A percentile compares a stretch with the other conserved stretches of the same genome.
Evolutionary conservation across 225 moss, liverwort and hornwort species (phyloP).

Genomic region (Anthoceros angustus): DNA sequence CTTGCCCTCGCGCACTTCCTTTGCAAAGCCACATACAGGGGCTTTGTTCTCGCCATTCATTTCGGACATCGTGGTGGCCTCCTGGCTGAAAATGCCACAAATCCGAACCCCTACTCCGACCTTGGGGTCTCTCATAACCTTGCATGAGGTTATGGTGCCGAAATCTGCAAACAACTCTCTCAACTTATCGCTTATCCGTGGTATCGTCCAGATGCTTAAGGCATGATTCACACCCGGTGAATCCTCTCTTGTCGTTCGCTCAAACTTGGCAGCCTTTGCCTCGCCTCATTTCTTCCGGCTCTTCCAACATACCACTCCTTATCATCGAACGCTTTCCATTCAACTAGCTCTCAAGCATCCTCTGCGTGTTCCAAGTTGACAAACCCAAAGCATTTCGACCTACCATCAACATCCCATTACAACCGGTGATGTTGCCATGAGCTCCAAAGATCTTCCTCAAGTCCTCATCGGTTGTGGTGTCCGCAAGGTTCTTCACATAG

Average conservation of each 20-base stretch:
- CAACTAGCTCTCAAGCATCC: constrained; percentile 64
- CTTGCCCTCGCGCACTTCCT: constrained; percentile 88
- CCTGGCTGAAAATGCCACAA: constrained; percentile 83
- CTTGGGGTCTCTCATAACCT: constrained; percentile 93
- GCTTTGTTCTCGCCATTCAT: constrained; percentile 94
- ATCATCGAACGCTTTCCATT: constrained; percentile 71
- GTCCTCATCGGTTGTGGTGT: constrained; percentile 34
- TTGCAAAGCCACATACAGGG: constrained; percentile 78
- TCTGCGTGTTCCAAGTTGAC: constrained; percentile 92
- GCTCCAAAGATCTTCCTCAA: constrained; percentile 34
- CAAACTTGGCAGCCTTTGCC: constrained; percentile 78
- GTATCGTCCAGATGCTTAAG: constrained; percentile 88
- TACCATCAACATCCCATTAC: constrained; percentile 85
- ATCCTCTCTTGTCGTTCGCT: constrained; percentile 95
- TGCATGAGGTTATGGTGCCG: constrained; percentile 84
- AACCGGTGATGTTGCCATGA: constrained; percentile 48
- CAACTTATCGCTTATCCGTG: constrained; percentile 73
- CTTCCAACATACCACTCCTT: constrained; percentile 92
- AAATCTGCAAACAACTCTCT: constrained; percentile 77
- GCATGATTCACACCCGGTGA: constrained; percentile 82
- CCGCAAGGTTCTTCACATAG: constrained; percentile 45
- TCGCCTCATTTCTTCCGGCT: constrained; percentile 83
- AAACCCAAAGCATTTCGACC: constrained; percentile 93
- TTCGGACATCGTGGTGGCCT: constrained; percentile 80
- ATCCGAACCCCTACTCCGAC: constrained; percentile 80